Evolutionary conservation across 257 asterid species (phyloP), one percentile per base, ranked within the genome.

Genomic region (Schizonepeta tenuifolia): DNA sequence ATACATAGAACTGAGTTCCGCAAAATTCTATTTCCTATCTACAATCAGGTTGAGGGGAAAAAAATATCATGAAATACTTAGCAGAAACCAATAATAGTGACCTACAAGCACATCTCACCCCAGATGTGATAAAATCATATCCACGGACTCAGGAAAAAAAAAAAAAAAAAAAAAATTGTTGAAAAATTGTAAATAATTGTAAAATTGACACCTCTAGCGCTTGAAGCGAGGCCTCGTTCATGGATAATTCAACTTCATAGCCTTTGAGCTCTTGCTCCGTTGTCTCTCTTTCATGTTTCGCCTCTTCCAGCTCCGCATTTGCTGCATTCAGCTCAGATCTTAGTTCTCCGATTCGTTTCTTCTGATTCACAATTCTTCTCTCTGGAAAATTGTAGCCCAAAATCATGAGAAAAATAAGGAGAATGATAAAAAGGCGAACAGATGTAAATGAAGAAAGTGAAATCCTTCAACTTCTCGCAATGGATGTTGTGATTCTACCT

Each of bases 211-310:
- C 97, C 96, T 87, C 89, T 65, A 84, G 74, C 71, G 87, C 77
- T 86, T 83, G 86, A 64, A 88, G 61, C 15, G 96, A 87, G 69
- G 85, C 88, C 54, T 82, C 90, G 72, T 41, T 84, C 82, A 86
- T 80, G 62, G 86, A 75, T 61, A 87, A 67, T 81, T 89, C 93
- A 70, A 90, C 91, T 82, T 89, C 96, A 69, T 78, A 85, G 70
- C 93, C 89, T 76, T 80, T 87, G 47, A 88, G 83, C 76, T 90
- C 93, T 83, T 87, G 95, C 80, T 86, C 96, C 21, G 78, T 68
- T 10, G 71, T 78, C 79, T 92, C 97, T 80, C 86, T 92, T 40
- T 59, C 73, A 60, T 78, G 80, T 76, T 91, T 94, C 38, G 84
- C 87, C 75, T 77, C 81, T 61, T 85, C 93, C 73, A 90, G 89